phyloP scores from a whole-genome alignment of 805 yeast genomes.

The Candida loeiensis region DNA sequence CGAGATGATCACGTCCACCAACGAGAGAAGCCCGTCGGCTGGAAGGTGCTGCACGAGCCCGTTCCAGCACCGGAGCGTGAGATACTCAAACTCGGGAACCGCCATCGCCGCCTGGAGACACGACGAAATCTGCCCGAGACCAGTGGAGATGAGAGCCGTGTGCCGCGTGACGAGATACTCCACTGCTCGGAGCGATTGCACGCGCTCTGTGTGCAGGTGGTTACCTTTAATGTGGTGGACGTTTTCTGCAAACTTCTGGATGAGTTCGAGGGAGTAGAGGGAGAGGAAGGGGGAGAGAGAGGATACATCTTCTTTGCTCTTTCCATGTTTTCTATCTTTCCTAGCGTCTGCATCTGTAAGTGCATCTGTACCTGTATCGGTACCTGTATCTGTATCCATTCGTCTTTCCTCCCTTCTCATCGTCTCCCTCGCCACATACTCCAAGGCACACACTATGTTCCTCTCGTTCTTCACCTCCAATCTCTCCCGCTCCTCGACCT shows the following conservation, averaged over 20 bases:
- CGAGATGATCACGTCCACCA: constrained; percentile 73
- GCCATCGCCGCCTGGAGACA: constrained; percentile 80
- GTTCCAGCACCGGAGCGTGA: constrained; percentile 67
- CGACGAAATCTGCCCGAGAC: constrained; percentile 80
- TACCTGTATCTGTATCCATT: too few species aligned
- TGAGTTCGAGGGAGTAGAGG: constrained; percentile 57
- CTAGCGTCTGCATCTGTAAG: too few species aligned
- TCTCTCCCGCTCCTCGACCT: constrained; percentile 25
- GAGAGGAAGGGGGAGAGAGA: neutral
- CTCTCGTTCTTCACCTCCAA: constrained; percentile 23
- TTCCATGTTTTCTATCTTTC: too few species aligned
- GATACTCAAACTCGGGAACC: constrained; percentile 52
- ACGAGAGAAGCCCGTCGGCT: constrained; percentile 54
- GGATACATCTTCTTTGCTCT: neutral
- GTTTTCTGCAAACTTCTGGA: constrained; percentile 74
- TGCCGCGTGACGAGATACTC: constrained; percentile 57
- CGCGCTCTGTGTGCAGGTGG: constrained; percentile 65
- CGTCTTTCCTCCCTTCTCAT: constrained; percentile 13
- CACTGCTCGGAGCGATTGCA: constrained; percentile 70
- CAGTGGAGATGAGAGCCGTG: constrained; percentile 50
- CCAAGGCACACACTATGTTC: constrained; percentile 42
- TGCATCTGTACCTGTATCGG: too few species aligned
- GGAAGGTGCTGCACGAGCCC: constrained; percentile 55
- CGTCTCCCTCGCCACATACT: constrained; percentile 29
- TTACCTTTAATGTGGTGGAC: constrained; percentile 58